These are phyloP conservation scores for Xylaria sp. DNA, from an alignment of 2,329 filamentous ascomycete species.

Conservation along the genomic window DNA sequence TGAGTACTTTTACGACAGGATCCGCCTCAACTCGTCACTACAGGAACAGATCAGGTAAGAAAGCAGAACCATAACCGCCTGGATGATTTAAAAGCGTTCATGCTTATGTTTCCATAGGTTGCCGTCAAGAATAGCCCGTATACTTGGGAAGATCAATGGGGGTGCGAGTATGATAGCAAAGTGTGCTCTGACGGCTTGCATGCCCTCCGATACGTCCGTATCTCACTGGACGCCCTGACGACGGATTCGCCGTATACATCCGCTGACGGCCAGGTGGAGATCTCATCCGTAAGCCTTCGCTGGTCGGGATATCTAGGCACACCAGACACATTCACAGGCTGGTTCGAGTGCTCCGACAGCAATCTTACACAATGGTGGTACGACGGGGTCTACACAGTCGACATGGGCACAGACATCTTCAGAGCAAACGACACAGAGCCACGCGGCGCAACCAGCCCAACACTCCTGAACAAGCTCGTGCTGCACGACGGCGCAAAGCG, in stretches of 20 bases:
- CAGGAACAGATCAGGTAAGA: constrained; percentile 60
- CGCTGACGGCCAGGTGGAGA: constrained; percentile 56
- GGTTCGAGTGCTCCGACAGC: constrained; percentile 64
- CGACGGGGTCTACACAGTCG: constrained; percentile 64
- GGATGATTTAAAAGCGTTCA: background rate
- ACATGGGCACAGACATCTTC: constrained; percentile 61
- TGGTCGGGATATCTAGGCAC: constrained; percentile 61
- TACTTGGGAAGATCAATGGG: constrained; percentile 58
- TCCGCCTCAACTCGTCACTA: constrained; percentile 53
- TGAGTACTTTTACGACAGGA: constrained; percentile 33
- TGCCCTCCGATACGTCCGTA: constrained; percentile 64
- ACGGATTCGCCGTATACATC: constrained; percentile 59
- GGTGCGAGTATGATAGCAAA: constrained; percentile 56
- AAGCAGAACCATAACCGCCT: background rate
- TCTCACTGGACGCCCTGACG: constrained; percentile 58
- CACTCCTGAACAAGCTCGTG: constrained; percentile 59
- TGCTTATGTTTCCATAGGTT: constrained; percentile 50
- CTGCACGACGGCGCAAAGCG: constrained; percentile 63
- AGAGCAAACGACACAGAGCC: constrained; percentile 61
- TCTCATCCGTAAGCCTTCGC: constrained; percentile 56
- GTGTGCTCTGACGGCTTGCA: constrained; percentile 65
- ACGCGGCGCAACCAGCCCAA: constrained; percentile 56
- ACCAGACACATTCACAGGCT: constrained; percentile 61
- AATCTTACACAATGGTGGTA: constrained; percentile 64
- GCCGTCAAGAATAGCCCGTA: constrained; percentile 57